Evolutionary conservation across 208 protist genomes (phyloP), one percentile per base, ranked within the genome.

Genomic region (Trypanosomatidae sp.): DNA sequence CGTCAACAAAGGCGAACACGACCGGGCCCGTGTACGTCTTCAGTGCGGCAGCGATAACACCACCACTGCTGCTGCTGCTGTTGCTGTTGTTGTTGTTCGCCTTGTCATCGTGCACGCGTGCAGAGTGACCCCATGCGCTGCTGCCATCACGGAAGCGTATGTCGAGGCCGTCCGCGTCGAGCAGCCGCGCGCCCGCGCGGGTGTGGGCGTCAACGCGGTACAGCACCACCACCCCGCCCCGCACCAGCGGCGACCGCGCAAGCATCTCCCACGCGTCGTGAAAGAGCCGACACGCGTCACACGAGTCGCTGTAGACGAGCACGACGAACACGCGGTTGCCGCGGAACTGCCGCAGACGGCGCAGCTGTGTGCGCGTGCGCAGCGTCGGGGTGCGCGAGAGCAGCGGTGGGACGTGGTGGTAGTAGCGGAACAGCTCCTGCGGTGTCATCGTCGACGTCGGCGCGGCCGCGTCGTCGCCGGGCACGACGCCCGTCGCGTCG

Each of bases 131-230:
- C n/a, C n/a, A n/a, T n/a, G n/a, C n/a, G n/a, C n/a, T n/a, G n/a
- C n/a, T n/a, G n/a, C n/a, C n/a, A n/a, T n/a, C n/a, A n/a, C n/a
- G 51, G 48, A 13, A 78, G 20, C 20, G 53, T 61, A 16, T n/a
- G n/a, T n/a, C n/a, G n/a, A n/a, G n/a, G n/a, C n/a, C n/a, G n/a
- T 84, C 60, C 39, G 68, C 24, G 37, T 48, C 50, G 13, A 86
- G 26, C 16, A 87, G 54, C 25, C 30, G 6, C 23, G 45, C 39
- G 2, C 61, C 71, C 27, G 88, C 73, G 2, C 53, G 30, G 6
- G 75, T 69, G 21, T 65, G 57, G 39, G 62, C 66, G 42, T 92
- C 78, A 56, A 92, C 85, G 59, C 83, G 83, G 48, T 73, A 74
- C 74, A 88, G 75, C 56, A 81, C 64, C 6, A 88, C 30, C 25